Evolutionary conservation across 192 early-diverging fungal species (phyloP), one percentile per base, ranked within the genome.

Genomic region (Coemansia sp.): DNA sequence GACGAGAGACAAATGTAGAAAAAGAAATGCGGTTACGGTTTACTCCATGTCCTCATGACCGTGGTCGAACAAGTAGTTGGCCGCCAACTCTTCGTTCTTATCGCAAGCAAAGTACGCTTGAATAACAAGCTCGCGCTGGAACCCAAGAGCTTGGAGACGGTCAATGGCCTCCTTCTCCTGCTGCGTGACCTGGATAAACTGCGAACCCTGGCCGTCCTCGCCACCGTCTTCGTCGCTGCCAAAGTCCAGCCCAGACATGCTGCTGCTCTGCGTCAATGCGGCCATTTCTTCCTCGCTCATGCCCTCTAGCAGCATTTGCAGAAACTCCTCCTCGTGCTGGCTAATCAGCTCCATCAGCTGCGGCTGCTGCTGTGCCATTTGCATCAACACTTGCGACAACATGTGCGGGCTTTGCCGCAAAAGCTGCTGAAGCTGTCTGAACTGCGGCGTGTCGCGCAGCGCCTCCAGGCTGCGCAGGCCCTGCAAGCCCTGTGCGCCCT

Each of bases 101-200:
- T 98, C 97, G 71, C 97, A 98, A 14, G 93, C 92, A 82, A 98
- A 86, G 82, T 87, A 98, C 24, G 97, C 97, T 79, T 97, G 91
- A 60, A 96, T 87, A 38, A 88, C 97, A 4, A 85, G 56, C 43
- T 85, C 85, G 49, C 92, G 84, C 60, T 90, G 87, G 71, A 98
- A 97, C 5, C 97, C 97, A 25, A 97, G 81, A 14, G 71, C 91
- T 70, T 87, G 86, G 66, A 98, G 69, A 12, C 67, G 71, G 48
- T 93, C 88, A 67, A 98, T 93, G 29, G 95, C 94, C 59, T 82
- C 93, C 65, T 92, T 89, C 67, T 97, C 95, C 63, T 95, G 91
- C 56, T 84, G 87, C 17, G 93, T 94, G 41, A 98, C 88, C 19
- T 85, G 85, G 60, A 97, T 90, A 60, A 88, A 84, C 69, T 90